Conservation (phyloP, 768 basidiomycete species). For the Lactifluus echinatus region DNA sequence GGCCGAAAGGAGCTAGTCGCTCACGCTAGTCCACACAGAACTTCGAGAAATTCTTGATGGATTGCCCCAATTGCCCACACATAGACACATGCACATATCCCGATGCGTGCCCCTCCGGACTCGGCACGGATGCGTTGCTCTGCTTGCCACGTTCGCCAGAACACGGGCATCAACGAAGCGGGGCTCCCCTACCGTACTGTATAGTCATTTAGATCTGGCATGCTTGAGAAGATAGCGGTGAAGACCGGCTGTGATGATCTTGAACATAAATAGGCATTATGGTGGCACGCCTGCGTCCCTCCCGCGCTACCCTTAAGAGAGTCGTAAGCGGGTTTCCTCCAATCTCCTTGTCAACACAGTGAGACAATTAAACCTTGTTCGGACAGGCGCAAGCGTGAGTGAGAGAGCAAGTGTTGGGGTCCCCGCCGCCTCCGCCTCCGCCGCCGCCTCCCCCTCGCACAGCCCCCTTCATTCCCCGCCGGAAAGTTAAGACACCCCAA, state of each 20-base stretch:
- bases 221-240: neutral
- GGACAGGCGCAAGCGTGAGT: neutral
- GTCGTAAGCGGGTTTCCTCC: neutral
- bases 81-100: no score
- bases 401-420: neutral
- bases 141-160: no score
- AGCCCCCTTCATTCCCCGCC: neutral
- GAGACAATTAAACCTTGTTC: constrained; percentile 14
- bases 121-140: no score
- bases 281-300: no score
- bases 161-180: no score
- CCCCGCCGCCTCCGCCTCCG: no score
- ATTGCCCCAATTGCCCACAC: neutral
- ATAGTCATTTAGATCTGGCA: neutral
- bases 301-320: neutral
- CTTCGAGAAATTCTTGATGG: constrained; percentile 7
- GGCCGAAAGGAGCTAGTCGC: neutral
- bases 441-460: neutral
- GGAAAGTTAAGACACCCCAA: neutral
- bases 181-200: no score
- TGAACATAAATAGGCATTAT: neutral
- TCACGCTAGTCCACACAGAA: neutral
- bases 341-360: constrained; percentile 15
- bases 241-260: neutral
- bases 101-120: neutral